Evolutionary conservation across 768 basidiomycete species (phyloP).

Genomic region (Kwoniella dejecticola): DNA sequence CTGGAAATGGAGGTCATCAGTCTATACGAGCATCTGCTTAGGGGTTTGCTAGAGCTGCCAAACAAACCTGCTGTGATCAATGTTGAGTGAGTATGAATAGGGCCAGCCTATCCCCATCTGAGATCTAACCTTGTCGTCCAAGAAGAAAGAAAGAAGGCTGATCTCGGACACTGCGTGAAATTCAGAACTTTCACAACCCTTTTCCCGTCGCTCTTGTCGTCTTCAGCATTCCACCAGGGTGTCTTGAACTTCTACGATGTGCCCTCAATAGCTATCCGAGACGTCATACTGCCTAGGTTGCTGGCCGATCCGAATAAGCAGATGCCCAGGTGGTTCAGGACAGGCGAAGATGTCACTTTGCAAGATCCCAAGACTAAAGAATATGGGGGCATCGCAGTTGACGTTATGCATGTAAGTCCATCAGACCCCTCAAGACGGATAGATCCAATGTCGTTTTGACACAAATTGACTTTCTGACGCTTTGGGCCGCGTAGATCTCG

Average conservation of each 20-base stretch:
- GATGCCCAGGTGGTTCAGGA: conserved; percentile 46
- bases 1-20: conserved; percentile 29
- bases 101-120: not conserved
- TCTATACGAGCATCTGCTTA: conserved; percentile 39
- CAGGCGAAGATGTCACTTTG: conserved; percentile 26
- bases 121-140: not conserved
- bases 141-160: not conserved
- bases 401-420: conserved; percentile 48
- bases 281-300: conserved; percentile 39
- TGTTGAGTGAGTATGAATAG: conserved; percentile 50
- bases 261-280: conserved; percentile 41
- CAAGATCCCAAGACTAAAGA: conserved; percentile 39
- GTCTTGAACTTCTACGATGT: conserved; percentile 46
- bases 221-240: conserved; percentile 47
- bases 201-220: conserved; percentile 41
- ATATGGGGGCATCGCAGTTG: conserved; percentile 41
- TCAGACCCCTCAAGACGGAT: not conserved
- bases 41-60: conserved; percentile 35
- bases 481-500: conserved; percentile 34
- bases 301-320: conserved; percentile 34
- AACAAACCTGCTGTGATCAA: conserved; percentile 47
- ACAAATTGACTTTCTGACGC: not conserved
- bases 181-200: conserved; percentile 49
- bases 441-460: not conserved
- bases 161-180: not conserved